Percentiles rank a stretch among this genome's conserved stretches.
These are phyloP conservation scores for Triangularia setosa DNA, from an alignment of 2,329 filamentous ascomycete species.

Conservation along the genomic window DNA sequence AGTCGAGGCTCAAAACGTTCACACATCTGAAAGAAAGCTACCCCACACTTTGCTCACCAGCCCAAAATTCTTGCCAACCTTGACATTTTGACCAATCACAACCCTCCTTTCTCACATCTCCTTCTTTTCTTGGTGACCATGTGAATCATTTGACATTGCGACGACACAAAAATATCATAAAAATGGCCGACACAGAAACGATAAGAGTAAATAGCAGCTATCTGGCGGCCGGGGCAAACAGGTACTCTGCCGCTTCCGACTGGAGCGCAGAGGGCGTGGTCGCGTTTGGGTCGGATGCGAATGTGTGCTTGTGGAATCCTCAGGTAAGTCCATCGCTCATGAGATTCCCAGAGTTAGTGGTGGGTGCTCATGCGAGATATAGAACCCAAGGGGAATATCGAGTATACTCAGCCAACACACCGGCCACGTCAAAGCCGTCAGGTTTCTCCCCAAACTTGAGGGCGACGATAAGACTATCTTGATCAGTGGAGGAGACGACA, in stretches of 20 bases:
- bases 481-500: conserved; percentile 78
- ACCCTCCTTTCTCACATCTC: not conserved
- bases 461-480: conserved; percentile 53
- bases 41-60: not conserved
- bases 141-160: conserved; percentile 3
- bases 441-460: conserved; percentile 59
- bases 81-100: conserved; percentile 9
- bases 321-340: conserved; percentile 49
- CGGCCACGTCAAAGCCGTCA: conserved; percentile 77
- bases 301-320: conserved; percentile 85
- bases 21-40: not conserved
- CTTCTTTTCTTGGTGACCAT: not conserved
- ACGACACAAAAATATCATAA: not conserved
- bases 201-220: conserved; percentile 42
- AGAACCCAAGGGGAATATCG: conserved; percentile 54
- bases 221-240: conserved; percentile 79
- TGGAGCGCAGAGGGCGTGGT: conserved; percentile 74
- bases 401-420: conserved; percentile 70
- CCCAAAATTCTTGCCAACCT: conserved; percentile 9
- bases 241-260: conserved; percentile 84
- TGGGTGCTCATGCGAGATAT: not conserved
- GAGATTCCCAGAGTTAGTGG: not conserved
- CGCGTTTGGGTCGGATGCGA: conserved; percentile 84
- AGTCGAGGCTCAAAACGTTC: not conserved
- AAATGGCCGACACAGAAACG: conserved; percentile 21